These are phyloP conservation scores for Plasmodium inui DNA, from an alignment of 169 alveolate genomes.

Conservation along the genomic window DNA sequence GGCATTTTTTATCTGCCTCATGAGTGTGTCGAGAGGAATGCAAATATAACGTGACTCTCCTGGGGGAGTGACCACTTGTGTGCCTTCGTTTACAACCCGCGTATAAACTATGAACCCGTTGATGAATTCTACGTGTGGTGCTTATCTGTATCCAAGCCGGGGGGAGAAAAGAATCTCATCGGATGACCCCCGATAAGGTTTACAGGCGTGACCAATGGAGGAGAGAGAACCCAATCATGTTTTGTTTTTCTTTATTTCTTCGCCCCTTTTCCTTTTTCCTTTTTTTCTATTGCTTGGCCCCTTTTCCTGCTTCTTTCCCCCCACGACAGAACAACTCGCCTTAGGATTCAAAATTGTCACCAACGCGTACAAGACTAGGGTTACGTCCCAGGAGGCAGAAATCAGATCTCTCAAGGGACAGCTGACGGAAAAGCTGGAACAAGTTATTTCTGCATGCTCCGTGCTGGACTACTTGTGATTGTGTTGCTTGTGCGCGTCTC, in stretches of 20 bases:
- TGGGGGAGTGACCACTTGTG: background rate
- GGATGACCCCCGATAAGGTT: background rate
- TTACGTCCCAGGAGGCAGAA: constrained; percentile 86
- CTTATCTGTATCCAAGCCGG: background rate
- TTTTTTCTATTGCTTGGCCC: background rate
- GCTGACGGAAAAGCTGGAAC: constrained; percentile 87
- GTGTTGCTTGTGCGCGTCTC: background rate
- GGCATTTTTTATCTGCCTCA: background rate
- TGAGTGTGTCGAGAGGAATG: background rate
- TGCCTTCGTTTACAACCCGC: background rate
- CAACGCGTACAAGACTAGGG: constrained; percentile 89
- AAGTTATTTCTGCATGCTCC: constrained; percentile 55
- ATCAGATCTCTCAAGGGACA: constrained; percentile 85
- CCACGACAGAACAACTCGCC: constrained; percentile 86
- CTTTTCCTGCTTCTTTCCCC: background rate
- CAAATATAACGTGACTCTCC: background rate
- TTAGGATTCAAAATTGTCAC: constrained; percentile 88
- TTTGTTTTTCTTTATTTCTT: background rate
- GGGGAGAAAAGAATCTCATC: background rate
- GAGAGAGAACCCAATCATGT: background rate
- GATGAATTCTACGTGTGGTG: background rate
- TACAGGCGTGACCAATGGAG: background rate
- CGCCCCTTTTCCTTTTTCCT: background rate
- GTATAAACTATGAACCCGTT: background rate
- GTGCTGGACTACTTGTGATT: background rate